These are phyloP conservation scores for Pseudogymnoascus sp. DNA, from an alignment of 2,329 filamentous ascomycete species.

Conservation along the genomic window DNA sequence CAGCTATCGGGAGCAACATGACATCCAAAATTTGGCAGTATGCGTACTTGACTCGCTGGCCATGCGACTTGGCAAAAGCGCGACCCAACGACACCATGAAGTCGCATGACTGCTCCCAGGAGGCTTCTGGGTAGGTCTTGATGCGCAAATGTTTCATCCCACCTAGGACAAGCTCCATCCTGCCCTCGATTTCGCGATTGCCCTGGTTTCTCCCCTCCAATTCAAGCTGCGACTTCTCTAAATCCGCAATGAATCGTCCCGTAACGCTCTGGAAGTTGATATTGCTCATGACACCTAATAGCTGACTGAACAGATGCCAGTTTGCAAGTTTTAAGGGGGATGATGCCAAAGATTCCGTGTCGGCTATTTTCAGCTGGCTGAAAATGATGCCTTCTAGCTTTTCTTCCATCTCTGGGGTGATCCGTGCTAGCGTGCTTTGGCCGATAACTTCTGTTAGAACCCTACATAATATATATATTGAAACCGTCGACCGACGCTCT, in stretches of 20 bases:
- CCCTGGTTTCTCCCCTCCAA: conserved; percentile 60
- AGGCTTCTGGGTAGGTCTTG: conserved; percentile 60
- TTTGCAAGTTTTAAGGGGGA: conserved; percentile 85
- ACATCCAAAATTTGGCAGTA: conserved; percentile 90
- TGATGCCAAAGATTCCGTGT: conserved; percentile 67
- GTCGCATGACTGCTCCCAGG: conserved; percentile 81
- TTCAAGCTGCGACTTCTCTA: conserved; percentile 71
- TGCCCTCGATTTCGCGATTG: conserved; percentile 64
- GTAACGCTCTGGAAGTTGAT: conserved; percentile 82
- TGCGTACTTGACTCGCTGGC: conserved; percentile 81
- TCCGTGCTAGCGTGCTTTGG: conserved; percentile 72
- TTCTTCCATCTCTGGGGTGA: conserved; percentile 86
- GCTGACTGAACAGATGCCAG: conserved; percentile 87
- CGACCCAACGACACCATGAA: conserved; percentile 76
- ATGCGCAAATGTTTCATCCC: conserved; percentile 88
- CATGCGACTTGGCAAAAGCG: conserved; percentile 77
- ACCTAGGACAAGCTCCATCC: conserved; percentile 76
- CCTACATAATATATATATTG: conserved; percentile 90
- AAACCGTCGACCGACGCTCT: conserved; percentile 85
- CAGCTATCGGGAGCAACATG: conserved; percentile 77
- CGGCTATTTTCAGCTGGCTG: conserved; percentile 81
- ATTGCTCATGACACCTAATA: conserved; percentile 93
- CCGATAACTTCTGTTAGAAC: conserved; percentile 91
- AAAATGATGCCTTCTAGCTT: conserved; percentile 95
- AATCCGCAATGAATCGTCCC: conserved; percentile 69